A percentile compares a stretch with the other conserved stretches of the same genome.
Conservation (phyloP, 2,329 filamentous ascomycete species). For the Arthrobotrys conoides region DNA sequence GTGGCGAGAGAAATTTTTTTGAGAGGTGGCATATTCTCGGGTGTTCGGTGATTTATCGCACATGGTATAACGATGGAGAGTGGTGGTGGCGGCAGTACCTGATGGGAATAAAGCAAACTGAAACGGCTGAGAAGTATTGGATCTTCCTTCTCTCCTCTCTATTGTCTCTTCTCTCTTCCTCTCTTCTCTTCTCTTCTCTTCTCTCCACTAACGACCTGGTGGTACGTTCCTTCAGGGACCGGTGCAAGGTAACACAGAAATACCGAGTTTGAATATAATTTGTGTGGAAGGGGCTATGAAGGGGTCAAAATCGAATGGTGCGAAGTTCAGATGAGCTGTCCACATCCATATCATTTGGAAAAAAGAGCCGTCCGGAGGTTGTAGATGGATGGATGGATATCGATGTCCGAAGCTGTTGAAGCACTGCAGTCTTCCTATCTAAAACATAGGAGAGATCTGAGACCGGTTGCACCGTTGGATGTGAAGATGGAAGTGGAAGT, state of each 20-base stretch:
- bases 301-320: slow-evolving; percentile 61
- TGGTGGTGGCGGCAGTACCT: slow-evolving; percentile 28
- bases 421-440: slow-evolving; percentile 53
- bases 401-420: slow-evolving; percentile 54
- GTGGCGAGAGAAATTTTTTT: not conserved
- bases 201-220: slow-evolving; percentile 27
- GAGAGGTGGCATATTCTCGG: slow-evolving; percentile 7
- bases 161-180: not conserved
- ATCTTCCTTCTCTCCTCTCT: slow-evolving; percentile 11
- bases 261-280: slow-evolving; percentile 53
- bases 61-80: not conserved
- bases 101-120: slow-evolving; percentile 30
- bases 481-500: not conserved
- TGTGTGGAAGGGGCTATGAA: slow-evolving; percentile 57
- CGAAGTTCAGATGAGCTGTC: slow-evolving; percentile 60
- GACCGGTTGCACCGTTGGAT: slow-evolving; percentile 39
- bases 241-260: slow-evolving; percentile 50
- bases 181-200: slow-evolving; percentile 9
- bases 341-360: slow-evolving; percentile 61
- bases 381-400: slow-evolving; percentile 27
- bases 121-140: slow-evolving; percentile 10
- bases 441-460: slow-evolving; percentile 57
- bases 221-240: slow-evolving; percentile 57
- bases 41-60: slow-evolving; percentile 1
- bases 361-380: slow-evolving; percentile 39